Evolutionary conservation across 2,329 filamentous ascomycete species (phyloP).

Genomic region (Aspergillus spinulosporus): DNA sequence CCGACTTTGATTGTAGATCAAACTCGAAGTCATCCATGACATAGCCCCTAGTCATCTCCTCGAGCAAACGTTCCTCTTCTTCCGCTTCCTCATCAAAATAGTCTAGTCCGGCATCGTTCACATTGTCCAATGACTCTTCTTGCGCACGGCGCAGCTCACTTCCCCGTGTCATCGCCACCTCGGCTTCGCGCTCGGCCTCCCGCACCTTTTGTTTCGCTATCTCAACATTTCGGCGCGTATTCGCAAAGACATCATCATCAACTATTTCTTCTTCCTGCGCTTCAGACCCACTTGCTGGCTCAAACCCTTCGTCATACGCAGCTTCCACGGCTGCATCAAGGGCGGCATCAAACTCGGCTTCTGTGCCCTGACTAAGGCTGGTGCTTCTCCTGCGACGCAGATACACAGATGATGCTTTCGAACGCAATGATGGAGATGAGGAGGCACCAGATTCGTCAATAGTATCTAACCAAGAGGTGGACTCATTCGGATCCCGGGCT

Average conservation of each 20-base stretch:
- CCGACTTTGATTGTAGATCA: constrained; percentile 65
- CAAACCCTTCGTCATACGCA: constrained; percentile 88
- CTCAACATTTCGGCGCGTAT: constrained; percentile 67
- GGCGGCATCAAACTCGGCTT: constrained; percentile 90
- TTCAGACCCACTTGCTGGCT: constrained; percentile 56
- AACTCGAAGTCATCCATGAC: constrained; percentile 81
- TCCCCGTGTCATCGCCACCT: constrained; percentile 61
- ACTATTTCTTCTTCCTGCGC: constrained; percentile 32
- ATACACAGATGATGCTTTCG: constrained; percentile 70
- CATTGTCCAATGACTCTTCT: constrained; percentile 26
- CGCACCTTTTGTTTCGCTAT: constrained; percentile 73
- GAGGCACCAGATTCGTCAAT: constrained; percentile 88
- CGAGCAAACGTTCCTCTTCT: constrained; percentile 73
- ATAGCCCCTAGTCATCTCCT: constrained; percentile 85
- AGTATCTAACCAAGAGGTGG: constrained; percentile 90
- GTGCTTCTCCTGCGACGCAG: constrained; percentile 70
- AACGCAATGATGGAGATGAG: constrained; percentile 75
- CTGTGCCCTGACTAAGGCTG: constrained; percentile 68
- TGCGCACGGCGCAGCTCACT: constrained; percentile 55
- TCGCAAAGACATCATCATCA: constrained; percentile 41
- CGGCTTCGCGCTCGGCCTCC: constrained; percentile 69
- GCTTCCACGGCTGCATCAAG: constrained; percentile 94
- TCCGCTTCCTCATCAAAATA: constrained; percentile 66
- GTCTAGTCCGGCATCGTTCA: constrained; percentile 37
- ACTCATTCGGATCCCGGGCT: constrained; percentile 66